Evolutionary conservation across 2,329 filamentous ascomycete species (phyloP).

Genomic region (Aspergillus candidus): DNA sequence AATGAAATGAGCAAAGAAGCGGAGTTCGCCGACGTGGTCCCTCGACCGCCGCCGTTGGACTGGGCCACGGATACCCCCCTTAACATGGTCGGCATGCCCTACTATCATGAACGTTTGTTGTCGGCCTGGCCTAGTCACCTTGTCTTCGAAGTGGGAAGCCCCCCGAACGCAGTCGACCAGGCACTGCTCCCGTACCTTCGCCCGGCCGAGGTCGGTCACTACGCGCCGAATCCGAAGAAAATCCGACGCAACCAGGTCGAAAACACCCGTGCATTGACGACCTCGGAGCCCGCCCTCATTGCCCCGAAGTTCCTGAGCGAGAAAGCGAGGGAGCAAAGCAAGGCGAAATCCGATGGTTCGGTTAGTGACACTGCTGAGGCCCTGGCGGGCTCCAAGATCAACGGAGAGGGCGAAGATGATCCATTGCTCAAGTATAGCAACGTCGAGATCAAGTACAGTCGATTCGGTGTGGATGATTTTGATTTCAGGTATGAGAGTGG

Average conservation of each 20-base stretch:
- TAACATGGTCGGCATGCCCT: slow-evolving; percentile 83
- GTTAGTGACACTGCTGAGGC: slow-evolving; percentile 56
- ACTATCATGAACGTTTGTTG: slow-evolving; percentile 79
- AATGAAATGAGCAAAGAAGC: slow-evolving; percentile 72
- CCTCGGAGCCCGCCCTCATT: slow-evolving; percentile 55
- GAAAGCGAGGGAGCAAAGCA: slow-evolving; percentile 64
- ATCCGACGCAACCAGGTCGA: slow-evolving; percentile 76
- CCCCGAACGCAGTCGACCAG: slow-evolving; percentile 67
- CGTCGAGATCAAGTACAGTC: slow-evolving; percentile 98
- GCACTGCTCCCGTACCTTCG: slow-evolving; percentile 64
- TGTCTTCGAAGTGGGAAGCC: slow-evolving; percentile 77
- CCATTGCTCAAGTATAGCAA: slow-evolving; percentile 85
- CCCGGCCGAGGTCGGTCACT: slow-evolving; percentile 67
- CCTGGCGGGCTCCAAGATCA: slow-evolving; percentile 62
- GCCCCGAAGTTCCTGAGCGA: slow-evolving; percentile 93
- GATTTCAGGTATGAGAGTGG: slow-evolving; percentile 80
- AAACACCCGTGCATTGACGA: slow-evolving; percentile 61
- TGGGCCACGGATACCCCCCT: slow-evolving; percentile 72
- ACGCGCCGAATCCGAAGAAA: slow-evolving; percentile 69
- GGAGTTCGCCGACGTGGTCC: slow-evolving; percentile 66
- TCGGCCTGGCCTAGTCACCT: slow-evolving; percentile 86
- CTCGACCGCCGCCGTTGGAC: slow-evolving; percentile 58
- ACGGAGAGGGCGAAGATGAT: slow-evolving; percentile 68
- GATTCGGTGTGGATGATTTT: slow-evolving; percentile 98
- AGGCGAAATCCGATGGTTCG: slow-evolving; percentile 33